These are phyloP conservation scores for Rosa lucieae DNA, from an alignment of 306 rosid species.

Conservation along the genomic window DNA sequence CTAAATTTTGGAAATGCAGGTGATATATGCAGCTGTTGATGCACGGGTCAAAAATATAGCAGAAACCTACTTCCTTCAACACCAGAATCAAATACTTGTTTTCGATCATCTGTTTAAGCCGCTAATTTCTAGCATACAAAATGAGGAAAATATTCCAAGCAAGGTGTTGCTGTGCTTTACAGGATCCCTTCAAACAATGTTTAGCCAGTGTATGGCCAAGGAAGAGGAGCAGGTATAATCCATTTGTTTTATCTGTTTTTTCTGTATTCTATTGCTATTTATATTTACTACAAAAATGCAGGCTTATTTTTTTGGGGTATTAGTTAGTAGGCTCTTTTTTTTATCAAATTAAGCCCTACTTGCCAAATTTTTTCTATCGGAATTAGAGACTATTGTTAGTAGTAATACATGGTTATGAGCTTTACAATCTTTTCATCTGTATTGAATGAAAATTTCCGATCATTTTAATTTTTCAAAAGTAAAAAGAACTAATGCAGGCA, in stretches of 20 bases:
- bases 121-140: constrained; percentile 46
- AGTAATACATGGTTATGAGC: too few relatives aligned
- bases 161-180: constrained; percentile 67
- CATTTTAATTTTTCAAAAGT: too few relatives aligned
- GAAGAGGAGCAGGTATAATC: constrained; percentile 89
- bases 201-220: constrained; percentile 82
- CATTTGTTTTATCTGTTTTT: too few relatives aligned
- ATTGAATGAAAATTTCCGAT: too few relatives aligned
- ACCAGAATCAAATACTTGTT: constrained; percentile 64
- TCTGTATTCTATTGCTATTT: not conserved
- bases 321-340: too few relatives aligned
- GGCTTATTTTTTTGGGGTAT: not conserved
- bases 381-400: not conserved
- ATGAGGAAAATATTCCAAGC: constrained; percentile 56
- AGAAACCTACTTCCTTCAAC: constrained; percentile 65
- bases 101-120: constrained; percentile 57
- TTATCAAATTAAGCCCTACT: too few relatives aligned
- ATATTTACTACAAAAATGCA: not conserved
- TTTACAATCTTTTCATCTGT: too few relatives aligned
- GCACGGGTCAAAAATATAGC: constrained; percentile 78
- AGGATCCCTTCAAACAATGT: constrained; percentile 59
- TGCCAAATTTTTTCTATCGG: not conserved
- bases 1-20: constrained; percentile 42
- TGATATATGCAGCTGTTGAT: constrained; percentile 79
- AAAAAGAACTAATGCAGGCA: too few relatives aligned